Evolutionary conservation across 306 rosid species (phyloP), one percentile per base, ranked within the genome.

Genomic region (Cercis canadensis): DNA sequence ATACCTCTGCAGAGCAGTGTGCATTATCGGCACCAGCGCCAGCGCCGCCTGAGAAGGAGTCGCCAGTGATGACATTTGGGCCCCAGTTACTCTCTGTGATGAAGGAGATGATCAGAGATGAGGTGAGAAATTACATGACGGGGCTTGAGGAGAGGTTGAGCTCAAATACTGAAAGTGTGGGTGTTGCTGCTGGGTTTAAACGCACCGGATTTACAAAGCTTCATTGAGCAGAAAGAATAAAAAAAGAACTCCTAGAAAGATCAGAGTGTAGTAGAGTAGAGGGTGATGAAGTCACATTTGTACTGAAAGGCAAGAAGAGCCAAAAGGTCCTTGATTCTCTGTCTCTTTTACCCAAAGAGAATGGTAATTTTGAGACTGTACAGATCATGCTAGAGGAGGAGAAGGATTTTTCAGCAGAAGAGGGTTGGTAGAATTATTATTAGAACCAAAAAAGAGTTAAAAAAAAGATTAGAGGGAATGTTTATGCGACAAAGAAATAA

Each of bases 21-120:
- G 29, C 29, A 24, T 24, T 24, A 24, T 17, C 41, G 12, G 7
- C 77, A 66, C 8, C 66, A 11, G 16, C 57, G 14, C 32, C 9
- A 33, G 16, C 8, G 5, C 17, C 9, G 10, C 1, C 6, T 7
- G 65, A 76, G 67, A 69, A 65, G 49, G 32, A 41, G 56, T 14
- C n/a, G 13, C 43, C 57, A 49, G n/a, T 32, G 46, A 8, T 43
- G 46, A 21, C 58, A 21, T 82, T 68, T 31, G 73, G 84, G 31
- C 54, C 85, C 31, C 84, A 80, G 51, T 77, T 84, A 4, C 21
- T 80, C 33, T 34, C 64, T 8, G 60, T 59, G 46, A 68, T 87
- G 85, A 68, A 65, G 75, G 84, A 79, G 55, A 82, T 84, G 84
- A 59, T 87, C 36, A 82, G 51, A 52, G 77, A 57, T 55, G 92